Evolutionary conservation across 345 rosid genomes (phyloP).

Genomic region (Melastoma malabathricum): DNA sequence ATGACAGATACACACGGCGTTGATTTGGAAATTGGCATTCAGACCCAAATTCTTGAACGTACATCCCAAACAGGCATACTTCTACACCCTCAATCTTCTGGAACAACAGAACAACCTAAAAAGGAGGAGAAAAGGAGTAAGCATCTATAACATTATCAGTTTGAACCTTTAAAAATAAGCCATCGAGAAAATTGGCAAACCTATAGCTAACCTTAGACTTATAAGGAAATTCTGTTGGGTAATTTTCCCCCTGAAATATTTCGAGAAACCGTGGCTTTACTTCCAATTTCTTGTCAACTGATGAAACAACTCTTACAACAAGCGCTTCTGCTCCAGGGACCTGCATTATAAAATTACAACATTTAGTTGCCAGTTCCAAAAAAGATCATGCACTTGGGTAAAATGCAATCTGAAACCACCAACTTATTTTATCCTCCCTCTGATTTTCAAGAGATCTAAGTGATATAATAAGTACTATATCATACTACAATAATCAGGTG

Average conservation of each 20-base stretch:
- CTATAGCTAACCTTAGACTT: conserved; percentile 65
- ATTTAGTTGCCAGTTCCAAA: no score
- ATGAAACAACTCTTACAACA: conserved; percentile 93
- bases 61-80: conserved; percentile 97
- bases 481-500: no score
- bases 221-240: conserved; percentile 79
- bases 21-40: conserved; percentile 89
- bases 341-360: conserved; percentile 24
- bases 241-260: conserved; percentile 78
- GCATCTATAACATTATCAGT: background rate
- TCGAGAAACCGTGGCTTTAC: conserved; percentile 95
- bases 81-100: conserved; percentile 99
- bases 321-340: conserved; percentile 92
- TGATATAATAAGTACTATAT: no score
- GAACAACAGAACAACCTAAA: conserved; percentile 80
- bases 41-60: conserved; percentile 99
- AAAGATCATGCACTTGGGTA: no score
- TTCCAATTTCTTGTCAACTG: conserved; percentile 96
- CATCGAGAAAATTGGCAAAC: conserved; percentile 7
- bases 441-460: no score
- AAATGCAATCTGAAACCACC: background rate
- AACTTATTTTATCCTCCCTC: no score
- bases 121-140: conserved; percentile 9
- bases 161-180: background rate
- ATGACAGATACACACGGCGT: conserved; percentile 94